These are phyloP conservation scores for Globisporangium cylindrosporum DNA, from an alignment of 352 stramenopile species.

Conservation along the genomic window DNA sequence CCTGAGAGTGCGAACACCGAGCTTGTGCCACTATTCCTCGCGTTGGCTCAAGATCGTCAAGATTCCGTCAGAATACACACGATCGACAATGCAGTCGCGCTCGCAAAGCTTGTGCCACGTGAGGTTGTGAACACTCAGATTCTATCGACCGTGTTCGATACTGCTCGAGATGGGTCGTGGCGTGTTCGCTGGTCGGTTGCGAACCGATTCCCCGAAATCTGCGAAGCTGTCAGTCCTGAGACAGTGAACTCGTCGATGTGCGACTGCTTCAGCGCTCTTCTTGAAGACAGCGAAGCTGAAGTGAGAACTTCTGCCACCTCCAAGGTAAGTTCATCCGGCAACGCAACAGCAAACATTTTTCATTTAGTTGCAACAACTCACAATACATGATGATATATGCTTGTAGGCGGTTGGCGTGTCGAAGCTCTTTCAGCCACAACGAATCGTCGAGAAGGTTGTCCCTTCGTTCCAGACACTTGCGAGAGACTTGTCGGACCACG, in stretches of 20 bases:
- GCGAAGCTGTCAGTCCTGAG: constrained; percentile 80
- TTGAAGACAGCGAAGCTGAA: constrained; percentile 97
- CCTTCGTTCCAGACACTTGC: constrained; percentile 91
- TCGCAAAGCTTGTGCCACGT: constrained; percentile 85
- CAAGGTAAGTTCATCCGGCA: constrained; percentile 53
- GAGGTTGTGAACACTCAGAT: constrained; percentile 79
- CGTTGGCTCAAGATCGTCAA: constrained; percentile 89
- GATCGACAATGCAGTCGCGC: constrained; percentile 95
- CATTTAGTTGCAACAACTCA: background rate
- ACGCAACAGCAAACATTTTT: too few species aligned
- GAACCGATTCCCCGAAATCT: constrained; percentile 95
- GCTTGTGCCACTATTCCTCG: constrained; percentile 82
- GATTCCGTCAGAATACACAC: constrained; percentile 98
- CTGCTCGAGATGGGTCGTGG: constrained; percentile 96
- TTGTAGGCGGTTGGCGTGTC: constrained; percentile 43
- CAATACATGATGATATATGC: constrained; percentile 22
- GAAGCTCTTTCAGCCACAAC: constrained; percentile 53
- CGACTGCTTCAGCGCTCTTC: constrained; percentile 90
- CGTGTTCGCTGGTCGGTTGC: constrained; percentile 97
- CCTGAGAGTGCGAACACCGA: constrained; percentile 55
- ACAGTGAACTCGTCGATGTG: constrained; percentile 68
- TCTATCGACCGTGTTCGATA: constrained; percentile 89
- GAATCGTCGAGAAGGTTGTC: constrained; percentile 71
- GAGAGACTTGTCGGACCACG: constrained; percentile 96
- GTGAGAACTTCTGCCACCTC: constrained; percentile 94